Percentiles rank a stretch among this genome's conserved stretches.
These are phyloP conservation scores for Fusarium pseudonygamai DNA, from an alignment of 2,329 filamentous ascomycete species.

Conservation along the genomic window DNA sequence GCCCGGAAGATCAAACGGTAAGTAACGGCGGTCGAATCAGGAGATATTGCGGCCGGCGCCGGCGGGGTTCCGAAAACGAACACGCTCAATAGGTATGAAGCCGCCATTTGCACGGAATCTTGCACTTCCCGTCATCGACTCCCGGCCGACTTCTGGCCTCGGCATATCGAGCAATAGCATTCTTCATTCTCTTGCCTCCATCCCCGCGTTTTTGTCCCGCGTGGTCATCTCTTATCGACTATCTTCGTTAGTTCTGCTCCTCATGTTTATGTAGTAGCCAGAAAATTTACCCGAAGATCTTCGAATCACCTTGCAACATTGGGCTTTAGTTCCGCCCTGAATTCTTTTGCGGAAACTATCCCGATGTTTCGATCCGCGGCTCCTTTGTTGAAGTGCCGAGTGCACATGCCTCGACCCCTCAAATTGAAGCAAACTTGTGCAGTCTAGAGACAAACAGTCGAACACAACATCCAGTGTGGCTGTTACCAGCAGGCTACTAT, in stretches of 20 bases:
- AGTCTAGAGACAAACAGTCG: background rate
- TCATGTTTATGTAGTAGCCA: background rate
- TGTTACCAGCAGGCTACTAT: background rate
- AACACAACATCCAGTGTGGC: background rate
- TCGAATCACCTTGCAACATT: slow-evolving; percentile 1
- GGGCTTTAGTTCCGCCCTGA: background rate
- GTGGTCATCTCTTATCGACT: background rate
- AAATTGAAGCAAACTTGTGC: background rate
- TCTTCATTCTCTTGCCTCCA: background rate
- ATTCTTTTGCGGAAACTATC: slow-evolving; percentile 1
- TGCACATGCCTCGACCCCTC: slow-evolving; percentile 9
- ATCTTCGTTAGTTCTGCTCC: slow-evolving; percentile 12
- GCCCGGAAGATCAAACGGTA: slow-evolving; percentile 11
- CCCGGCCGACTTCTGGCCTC: slow-evolving; percentile 16
- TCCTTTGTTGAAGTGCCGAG: slow-evolving; percentile 21
- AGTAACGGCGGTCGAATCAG: slow-evolving; percentile 26
- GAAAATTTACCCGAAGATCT: slow-evolving; percentile 10
- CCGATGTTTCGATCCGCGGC: slow-evolving; percentile 12
- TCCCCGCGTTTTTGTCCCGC: background rate
- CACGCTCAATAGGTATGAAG: slow-evolving; percentile 21
- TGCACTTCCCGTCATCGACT: slow-evolving; percentile 22
- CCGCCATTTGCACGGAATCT: background rate
- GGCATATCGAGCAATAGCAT: slow-evolving; percentile 22
- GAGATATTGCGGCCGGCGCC: slow-evolving; percentile 13
- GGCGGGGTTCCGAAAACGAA: slow-evolving; percentile 42